A percentile compares a stretch with the other conserved stretches of the same genome.
Evolutionary conservation across 2,329 filamentous ascomycete species (phyloP).

Genomic region (Basipetospora chlamydospora): DNA sequence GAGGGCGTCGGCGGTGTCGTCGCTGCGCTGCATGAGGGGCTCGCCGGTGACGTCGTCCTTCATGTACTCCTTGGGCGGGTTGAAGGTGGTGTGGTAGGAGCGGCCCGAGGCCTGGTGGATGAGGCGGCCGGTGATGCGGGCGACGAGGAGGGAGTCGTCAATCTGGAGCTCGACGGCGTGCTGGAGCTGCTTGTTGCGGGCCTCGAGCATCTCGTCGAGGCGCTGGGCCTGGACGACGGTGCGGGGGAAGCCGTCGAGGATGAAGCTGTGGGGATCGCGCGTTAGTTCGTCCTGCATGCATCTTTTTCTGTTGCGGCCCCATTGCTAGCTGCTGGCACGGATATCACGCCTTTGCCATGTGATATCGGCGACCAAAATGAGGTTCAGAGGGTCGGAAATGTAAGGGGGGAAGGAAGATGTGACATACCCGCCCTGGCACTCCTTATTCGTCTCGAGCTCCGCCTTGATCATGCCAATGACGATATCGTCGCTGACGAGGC

Average conservation of each 20-base stretch:
- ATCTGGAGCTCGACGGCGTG: constrained; percentile 96
- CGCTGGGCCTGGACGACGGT: constrained; percentile 91
- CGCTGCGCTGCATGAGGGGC: constrained; percentile 86
- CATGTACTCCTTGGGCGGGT: constrained; percentile 88
- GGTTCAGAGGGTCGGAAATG: background rate
- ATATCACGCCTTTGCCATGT: no score
- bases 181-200: constrained; percentile 70
- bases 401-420: background rate
- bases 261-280: constrained; percentile 65
- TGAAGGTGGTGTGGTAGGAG: constrained; percentile 97
- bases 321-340: no score
- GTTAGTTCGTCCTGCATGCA: no score
- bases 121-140: constrained; percentile 90
- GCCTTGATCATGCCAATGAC: constrained; percentile 99
- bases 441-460: constrained; percentile 82
- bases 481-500: constrained; percentile 95
- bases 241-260: constrained; percentile 95
- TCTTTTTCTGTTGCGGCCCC: no score
- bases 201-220: constrained; percentile 78
- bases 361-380: no score
- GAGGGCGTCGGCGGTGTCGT: constrained; percentile 91
- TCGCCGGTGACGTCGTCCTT: constrained; percentile 95
- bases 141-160: constrained; percentile 82
- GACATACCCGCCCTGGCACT: constrained; percentile 92
- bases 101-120: constrained; percentile 92